These are phyloP conservation scores for Linnemannia elongata DNA, from an alignment of 192 early-diverging fungal genomes.

Conservation along the genomic window DNA sequence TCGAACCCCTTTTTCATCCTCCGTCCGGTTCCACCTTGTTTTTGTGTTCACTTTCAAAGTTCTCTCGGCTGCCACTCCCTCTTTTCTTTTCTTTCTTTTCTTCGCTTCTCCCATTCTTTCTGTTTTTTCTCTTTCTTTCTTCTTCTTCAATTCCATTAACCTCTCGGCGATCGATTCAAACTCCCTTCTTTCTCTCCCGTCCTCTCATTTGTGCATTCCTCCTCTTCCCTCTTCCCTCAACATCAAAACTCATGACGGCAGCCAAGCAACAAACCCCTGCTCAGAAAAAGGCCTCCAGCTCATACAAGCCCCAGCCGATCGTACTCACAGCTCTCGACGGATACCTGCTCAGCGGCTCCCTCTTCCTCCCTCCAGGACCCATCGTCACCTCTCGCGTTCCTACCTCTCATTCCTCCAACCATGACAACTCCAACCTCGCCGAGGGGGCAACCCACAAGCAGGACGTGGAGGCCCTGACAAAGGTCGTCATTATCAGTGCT, in stretches of 20 bases:
- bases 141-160: background rate
- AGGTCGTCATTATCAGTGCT: constrained; percentile 44
- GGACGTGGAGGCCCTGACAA: constrained; percentile 28
- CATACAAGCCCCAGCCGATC: constrained; percentile 49
- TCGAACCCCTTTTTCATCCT: too few species aligned
- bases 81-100: background rate
- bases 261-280: constrained; percentile 2
- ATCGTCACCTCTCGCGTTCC: constrained; percentile 18
- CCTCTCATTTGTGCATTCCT: background rate
- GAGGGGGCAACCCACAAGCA: constrained; percentile 23
- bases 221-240: background rate
- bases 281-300: constrained; percentile 10
- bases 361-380: constrained; percentile 36
- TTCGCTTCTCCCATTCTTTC: background rate
- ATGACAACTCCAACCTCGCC: constrained; percentile 22
- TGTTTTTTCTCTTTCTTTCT: background rate
- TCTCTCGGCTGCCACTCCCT: background rate
- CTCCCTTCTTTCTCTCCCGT: background rate
- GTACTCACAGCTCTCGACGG: constrained; percentile 50
- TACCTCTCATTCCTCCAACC: background rate
- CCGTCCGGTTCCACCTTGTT: background rate
- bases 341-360: constrained; percentile 40
- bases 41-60: constrained; percentile 12
- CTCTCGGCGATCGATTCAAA: too few species aligned
- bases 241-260: background rate